Conservation (phyloP, 106 monocot species). For the Dendrobium officinale region DNA sequence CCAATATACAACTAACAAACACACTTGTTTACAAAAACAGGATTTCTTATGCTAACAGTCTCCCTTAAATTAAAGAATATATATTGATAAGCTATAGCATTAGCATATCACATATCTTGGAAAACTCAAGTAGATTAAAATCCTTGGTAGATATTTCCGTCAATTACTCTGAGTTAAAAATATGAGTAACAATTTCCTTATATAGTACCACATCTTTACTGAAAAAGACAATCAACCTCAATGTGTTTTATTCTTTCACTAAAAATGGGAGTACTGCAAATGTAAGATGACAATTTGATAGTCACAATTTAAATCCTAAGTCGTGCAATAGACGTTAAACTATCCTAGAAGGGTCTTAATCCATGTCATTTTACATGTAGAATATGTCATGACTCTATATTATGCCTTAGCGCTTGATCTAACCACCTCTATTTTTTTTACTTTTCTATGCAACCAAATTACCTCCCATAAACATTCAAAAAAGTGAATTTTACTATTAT, state of each 20-base stretch:
- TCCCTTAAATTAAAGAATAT: too few relatives aligned
- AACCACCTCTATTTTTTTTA: not conserved
- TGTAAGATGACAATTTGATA: not conserved
- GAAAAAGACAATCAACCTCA: not conserved
- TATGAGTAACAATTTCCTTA: too few relatives aligned
- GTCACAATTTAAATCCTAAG: not conserved
- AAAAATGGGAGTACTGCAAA: not conserved
- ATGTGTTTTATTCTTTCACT: not conserved
- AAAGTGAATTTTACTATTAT: not conserved
- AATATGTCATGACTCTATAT: not conserved
- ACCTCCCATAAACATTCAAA: not conserved
- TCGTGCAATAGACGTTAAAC: not conserved
- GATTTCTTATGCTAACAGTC: too few relatives aligned
- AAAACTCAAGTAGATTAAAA: too few relatives aligned
- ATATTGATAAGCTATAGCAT: too few relatives aligned
- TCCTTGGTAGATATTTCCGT: too few relatives aligned
- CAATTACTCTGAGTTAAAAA: too few relatives aligned
- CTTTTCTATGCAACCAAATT: not conserved
- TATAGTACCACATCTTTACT: too few relatives aligned
- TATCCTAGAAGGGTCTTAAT: not conserved
- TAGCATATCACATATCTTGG: too few relatives aligned
- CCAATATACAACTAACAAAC: too few relatives aligned
- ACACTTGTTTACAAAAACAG: too few relatives aligned
- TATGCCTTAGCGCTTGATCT: not conserved
- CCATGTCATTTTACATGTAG: not conserved